Percentiles rank a stretch among this genome's conserved stretches.
Conservation (phyloP, 2,329 filamentous ascomycete genomes). For the Colletotrichum karsti region DNA sequence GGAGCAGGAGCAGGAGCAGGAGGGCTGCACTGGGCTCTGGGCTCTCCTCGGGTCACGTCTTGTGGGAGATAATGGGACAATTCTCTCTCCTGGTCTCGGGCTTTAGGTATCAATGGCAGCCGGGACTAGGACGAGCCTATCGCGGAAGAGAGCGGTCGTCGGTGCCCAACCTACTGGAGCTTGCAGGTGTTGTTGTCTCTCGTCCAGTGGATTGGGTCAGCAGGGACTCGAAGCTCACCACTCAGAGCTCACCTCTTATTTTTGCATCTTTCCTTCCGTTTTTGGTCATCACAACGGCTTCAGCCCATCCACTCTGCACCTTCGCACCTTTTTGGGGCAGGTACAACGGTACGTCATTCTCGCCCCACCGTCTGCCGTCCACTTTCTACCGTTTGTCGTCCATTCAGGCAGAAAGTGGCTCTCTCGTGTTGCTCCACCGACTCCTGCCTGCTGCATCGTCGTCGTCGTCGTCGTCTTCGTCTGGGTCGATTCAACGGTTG, state of each 20-base stretch:
- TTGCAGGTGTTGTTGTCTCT: not conserved
- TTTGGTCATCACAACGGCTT: constrained; percentile 24
- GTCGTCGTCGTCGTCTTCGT: not conserved
- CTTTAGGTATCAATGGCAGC: constrained; percentile 24
- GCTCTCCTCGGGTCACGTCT: too few species aligned
- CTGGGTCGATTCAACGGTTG: not conserved
- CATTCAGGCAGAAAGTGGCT: not conserved
- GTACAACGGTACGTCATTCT: constrained; percentile 16
- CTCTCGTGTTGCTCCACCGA: not conserved
- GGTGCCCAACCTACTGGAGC: constrained; percentile 31
- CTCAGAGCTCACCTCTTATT: constrained; percentile 19
- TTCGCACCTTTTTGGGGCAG: too few species aligned
- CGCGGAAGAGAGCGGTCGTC: constrained; percentile 25
- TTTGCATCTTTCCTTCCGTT: constrained; percentile 24
- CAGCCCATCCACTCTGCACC: not conserved
- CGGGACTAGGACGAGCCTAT: constrained; percentile 21
- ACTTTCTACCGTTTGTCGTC: not conserved
- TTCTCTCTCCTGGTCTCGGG: too few species aligned
- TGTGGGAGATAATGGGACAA: not conserved
- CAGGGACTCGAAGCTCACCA: constrained; percentile 15
- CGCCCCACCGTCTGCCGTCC: not conserved
- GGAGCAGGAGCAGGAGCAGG: too few species aligned
- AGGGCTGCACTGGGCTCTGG: not conserved
- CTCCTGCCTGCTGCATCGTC: not conserved
- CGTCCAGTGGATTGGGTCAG: constrained; percentile 21